Conservation (phyloP, 495 filamentous ascomycete species). For the Annulohypoxylon stygium region DNA sequence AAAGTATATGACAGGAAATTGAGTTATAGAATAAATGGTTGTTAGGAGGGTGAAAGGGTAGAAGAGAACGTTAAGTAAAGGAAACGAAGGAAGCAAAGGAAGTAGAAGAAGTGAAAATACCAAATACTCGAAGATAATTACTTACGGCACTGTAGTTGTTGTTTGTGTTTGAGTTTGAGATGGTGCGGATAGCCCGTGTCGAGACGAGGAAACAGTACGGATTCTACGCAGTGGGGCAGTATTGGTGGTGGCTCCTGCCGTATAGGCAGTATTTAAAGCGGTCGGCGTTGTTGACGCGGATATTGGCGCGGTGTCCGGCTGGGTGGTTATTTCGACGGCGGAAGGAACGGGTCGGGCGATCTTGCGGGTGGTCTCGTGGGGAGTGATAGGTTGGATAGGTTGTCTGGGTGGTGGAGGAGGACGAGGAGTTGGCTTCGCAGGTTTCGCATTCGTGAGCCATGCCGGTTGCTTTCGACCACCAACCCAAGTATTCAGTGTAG, state of each 20-base stretch:
- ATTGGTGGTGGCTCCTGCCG: background rate
- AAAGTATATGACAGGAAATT: background rate
- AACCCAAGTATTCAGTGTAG: slow-evolving; percentile 75
- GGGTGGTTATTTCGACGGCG: slow-evolving; percentile 17
- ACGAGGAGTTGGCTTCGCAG: slow-evolving; percentile 57
- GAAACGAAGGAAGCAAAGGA: slow-evolving; percentile 2
- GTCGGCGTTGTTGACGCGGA: slow-evolving; percentile 19
- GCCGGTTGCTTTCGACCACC: slow-evolving; percentile 70
- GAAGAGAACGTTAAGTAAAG: background rate
- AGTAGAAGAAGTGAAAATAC: background rate
- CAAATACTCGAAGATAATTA: slow-evolving; percentile 1
- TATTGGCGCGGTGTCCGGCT: slow-evolving; percentile 33
- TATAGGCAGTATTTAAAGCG: slow-evolving; percentile 15
- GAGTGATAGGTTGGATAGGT: slow-evolving; percentile 12
- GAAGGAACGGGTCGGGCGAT: slow-evolving; percentile 11
- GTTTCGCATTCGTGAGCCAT: slow-evolving; percentile 70
- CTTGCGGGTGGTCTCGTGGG: background rate
- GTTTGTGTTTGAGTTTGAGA: slow-evolving; percentile 19
- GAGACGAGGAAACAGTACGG: slow-evolving; percentile 1
- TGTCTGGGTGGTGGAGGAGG: slow-evolving; percentile 35
- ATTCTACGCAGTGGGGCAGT: background rate
- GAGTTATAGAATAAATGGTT: background rate
- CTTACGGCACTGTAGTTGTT: slow-evolving; percentile 30
- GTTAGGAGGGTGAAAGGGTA: too few relatives aligned
- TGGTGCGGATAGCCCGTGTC: background rate